Percentiles rank a stretch among this genome's conserved stretches.
Evolutionary conservation across 1,284 basidiomycete genomes (phyloP).

Genomic region (Trametes polyzona): DNA sequence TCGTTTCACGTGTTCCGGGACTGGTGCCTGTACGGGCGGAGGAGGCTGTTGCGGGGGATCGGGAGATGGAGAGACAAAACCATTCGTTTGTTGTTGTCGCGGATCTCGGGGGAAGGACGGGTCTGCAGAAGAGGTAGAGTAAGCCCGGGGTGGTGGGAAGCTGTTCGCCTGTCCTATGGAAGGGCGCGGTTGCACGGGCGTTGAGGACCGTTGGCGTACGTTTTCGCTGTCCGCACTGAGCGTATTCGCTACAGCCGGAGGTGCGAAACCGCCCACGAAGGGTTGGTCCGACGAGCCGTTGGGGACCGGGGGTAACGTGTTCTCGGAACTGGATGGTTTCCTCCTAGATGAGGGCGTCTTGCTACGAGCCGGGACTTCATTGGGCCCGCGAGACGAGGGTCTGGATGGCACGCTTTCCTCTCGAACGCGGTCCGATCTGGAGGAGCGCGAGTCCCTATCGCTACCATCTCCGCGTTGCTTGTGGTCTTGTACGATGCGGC

Average conservation of each 20-base stretch:
- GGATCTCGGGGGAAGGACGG: conserved; percentile 25
- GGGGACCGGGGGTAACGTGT: conserved; percentile 30
- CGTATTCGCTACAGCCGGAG: conserved; percentile 10
- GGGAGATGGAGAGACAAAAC: conserved; percentile 20
- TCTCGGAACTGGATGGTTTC: conserved; percentile 38
- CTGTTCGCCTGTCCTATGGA: conserved; percentile 14
- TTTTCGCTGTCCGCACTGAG: conserved; percentile 6
- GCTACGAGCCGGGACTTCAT: conserved; percentile 21
- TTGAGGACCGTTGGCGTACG: conserved; percentile 24
- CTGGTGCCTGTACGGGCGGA: conserved; percentile 37
- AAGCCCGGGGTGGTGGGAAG: conserved; percentile 23
- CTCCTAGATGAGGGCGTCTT: conserved; percentile 29
- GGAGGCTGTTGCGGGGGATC: conserved; percentile 13
- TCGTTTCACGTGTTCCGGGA: conserved; percentile 69
- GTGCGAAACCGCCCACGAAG: conserved; percentile 56
- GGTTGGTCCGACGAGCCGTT: conserved; percentile 37
- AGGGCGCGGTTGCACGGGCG: conserved; percentile 23
- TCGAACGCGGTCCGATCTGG: conserved; percentile 26
- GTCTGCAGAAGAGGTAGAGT: conserved; percentile 28
- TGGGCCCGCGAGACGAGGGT: conserved; percentile 26
- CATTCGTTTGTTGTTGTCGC: conserved; percentile 15
- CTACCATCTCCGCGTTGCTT: conserved; percentile 51
- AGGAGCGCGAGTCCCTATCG: conserved; percentile 53
- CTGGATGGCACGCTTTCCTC: conserved; percentile 16
- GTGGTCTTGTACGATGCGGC: conserved; percentile 64